Evolutionary conservation across 1,284 basidiomycete species (phyloP), one percentile per base, ranked within the genome.

Genomic region (Cryptococcus hybrid): DNA sequence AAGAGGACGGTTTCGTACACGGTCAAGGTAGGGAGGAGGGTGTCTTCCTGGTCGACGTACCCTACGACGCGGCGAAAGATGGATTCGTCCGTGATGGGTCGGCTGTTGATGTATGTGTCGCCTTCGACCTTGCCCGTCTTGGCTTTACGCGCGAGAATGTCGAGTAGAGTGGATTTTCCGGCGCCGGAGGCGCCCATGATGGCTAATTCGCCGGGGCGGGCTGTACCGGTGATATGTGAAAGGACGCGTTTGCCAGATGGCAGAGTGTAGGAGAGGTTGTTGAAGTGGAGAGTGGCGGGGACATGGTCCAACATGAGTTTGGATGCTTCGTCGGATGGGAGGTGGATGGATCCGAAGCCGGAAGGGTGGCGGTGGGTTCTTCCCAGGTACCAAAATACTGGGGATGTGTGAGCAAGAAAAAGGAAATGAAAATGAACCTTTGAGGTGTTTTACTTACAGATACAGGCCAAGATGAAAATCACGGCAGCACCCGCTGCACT

Each of bases 1-100:
- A 94, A 96, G 54, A 98, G 77, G 12, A 99, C 88, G 0, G 94
- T 97, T 81, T 99, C 95, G 74, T 97, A 98, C 9, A 98, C 95
- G 1, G 94, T 98, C 74, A 99, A 79, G 1, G 95, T 98, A 67
- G 88, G 85, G 87, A 99, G 93, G 54, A 99, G 80, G 6, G 93
- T 95, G 75, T 99, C 95, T 76, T 98, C 95, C 78, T 99, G 95
- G 74, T 99, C 95, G 52, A 99, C 95, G 67, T 90, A 99, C 38
- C 95, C 95, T 59, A 88, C 86, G 8, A 97, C 87, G 37, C 86
- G 85, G 71, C 87, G 87, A 82, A 92, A 97, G 68, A 88, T 85
- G 42, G 82, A 79, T 68, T 92, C 83, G 48, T 81, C 80, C 4
- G 68, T 69, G 46, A 96, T 88, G 59, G 84, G 82, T 2, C 90